Evolutionary conservation across 2,329 filamentous ascomycete genomes (phyloP).

Genomic region (Cladophialophora immunda): DNA sequence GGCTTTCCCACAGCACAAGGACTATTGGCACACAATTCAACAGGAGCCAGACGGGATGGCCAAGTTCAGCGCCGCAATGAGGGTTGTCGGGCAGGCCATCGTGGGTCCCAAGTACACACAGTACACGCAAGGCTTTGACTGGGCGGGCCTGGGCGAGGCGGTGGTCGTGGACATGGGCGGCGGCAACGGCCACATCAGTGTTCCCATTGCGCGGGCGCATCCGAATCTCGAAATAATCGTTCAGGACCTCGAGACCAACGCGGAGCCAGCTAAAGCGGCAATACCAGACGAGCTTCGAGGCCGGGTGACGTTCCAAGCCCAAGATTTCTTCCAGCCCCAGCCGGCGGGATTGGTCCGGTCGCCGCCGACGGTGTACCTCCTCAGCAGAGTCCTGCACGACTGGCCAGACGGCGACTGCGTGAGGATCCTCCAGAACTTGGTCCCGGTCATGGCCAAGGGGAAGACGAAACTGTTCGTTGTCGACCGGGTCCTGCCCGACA

Average conservation of each 20-base stretch:
- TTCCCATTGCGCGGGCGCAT: background rate
- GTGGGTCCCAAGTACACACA: background rate
- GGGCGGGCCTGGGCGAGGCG: background rate
- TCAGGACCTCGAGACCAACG: background rate
- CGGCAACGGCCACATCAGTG: background rate
- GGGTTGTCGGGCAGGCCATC: background rate
- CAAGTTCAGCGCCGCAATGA: background rate
- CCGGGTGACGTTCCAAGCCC: background rate
- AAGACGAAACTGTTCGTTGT: background rate
- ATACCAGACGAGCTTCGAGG: background rate
- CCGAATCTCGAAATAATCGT: background rate
- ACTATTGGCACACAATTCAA: background rate
- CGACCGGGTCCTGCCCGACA: background rate
- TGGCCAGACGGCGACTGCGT: background rate
- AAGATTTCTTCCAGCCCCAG: background rate
- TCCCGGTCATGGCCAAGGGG: background rate
- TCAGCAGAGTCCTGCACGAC: slow-evolving; percentile 2
- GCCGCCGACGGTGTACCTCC: background rate
- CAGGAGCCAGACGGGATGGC: background rate
- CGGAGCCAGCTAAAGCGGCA: background rate
- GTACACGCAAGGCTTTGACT: background rate
- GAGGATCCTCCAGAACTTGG: background rate
- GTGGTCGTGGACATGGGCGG: background rate
- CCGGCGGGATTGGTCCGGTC: background rate
- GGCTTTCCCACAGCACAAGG: background rate